Percentiles rank a stretch among this genome's conserved stretches.
These are phyloP conservation scores for Chloranthus sessilifolius DNA, from an alignment of 164 flowering plant species.

Conservation along the genomic window DNA sequence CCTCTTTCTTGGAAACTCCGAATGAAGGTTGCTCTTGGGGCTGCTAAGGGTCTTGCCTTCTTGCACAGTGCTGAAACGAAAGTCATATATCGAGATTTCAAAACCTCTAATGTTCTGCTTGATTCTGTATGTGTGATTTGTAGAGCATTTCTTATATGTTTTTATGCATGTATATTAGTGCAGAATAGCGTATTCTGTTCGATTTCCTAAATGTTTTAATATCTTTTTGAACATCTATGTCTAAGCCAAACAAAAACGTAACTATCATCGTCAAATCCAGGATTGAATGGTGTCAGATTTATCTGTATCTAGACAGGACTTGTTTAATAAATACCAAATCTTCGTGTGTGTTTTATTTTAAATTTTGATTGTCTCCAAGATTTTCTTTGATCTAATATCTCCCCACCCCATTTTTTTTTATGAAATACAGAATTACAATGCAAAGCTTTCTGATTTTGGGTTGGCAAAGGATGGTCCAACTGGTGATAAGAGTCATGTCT, in stretches of 20 bases:
- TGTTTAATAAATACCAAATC: too few species aligned
- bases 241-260: too few species aligned
- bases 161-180: neutral
- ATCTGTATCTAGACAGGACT: too few species aligned
- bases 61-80: constrained; percentile 65
- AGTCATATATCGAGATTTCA: constrained; percentile 81
- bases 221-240: too few species aligned
- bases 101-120: constrained; percentile 65
- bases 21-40: constrained; percentile 73
- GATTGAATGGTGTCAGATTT: too few species aligned
- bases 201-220: too few species aligned
- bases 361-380: too few species aligned
- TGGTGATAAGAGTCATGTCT: constrained; percentile 72
- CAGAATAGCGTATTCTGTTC: too few species aligned
- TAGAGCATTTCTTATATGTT: neutral
- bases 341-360: too few species aligned
- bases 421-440: constrained; percentile 58
- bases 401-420: constrained; percentile 2
- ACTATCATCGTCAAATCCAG: too few species aligned
- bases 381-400: too few species aligned
- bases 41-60: constrained; percentile 82
- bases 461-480: constrained; percentile 88
- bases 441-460: constrained; percentile 87
- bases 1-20: constrained; percentile 80
- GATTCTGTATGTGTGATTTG: constrained; percentile 50